A percentile compares a stretch with the other conserved stretches of the same genome.
These are phyloP conservation scores for Fusarium mundagurra DNA, from an alignment of 2,329 filamentous ascomycete species.

Conservation along the genomic window DNA sequence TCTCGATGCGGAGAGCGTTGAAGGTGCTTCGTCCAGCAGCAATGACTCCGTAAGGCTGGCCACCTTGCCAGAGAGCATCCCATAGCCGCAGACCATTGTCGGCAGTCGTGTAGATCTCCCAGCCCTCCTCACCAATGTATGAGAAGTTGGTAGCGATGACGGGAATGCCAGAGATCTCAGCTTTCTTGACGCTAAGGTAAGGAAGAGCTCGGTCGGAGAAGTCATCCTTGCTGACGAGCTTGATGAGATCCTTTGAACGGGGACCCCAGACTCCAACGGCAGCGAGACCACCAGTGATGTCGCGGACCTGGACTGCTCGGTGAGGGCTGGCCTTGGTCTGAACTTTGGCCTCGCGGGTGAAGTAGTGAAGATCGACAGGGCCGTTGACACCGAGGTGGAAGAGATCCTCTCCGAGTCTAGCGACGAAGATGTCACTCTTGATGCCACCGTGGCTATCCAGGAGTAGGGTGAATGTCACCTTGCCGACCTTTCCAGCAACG, in stretches of 20 bases:
- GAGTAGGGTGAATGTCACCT: slow-evolving; percentile 66
- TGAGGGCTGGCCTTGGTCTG: slow-evolving; percentile 54
- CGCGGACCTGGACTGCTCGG: slow-evolving; percentile 61
- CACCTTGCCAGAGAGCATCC: slow-evolving; percentile 66
- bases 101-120: slow-evolving; percentile 69
- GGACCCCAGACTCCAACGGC: slow-evolving; percentile 72
- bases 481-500: slow-evolving; percentile 57
- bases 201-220: slow-evolving; percentile 57
- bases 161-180: slow-evolving; percentile 63
- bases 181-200: slow-evolving; percentile 60
- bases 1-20: slow-evolving; percentile 67
- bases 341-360: slow-evolving; percentile 61
- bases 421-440: slow-evolving; percentile 66
- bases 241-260: slow-evolving; percentile 61
- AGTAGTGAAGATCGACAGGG: slow-evolving; percentile 63
- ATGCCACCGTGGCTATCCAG: slow-evolving; percentile 64
- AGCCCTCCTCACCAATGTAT: slow-evolving; percentile 69
- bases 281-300: slow-evolving; percentile 69
- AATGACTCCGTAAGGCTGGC: slow-evolving; percentile 63
- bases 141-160: slow-evolving; percentile 66
- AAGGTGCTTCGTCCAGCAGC: slow-evolving; percentile 68
- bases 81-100: slow-evolving; percentile 68
- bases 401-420: slow-evolving; percentile 58
- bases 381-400: slow-evolving; percentile 68
- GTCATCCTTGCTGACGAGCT: slow-evolving; percentile 55